Evolutionary conservation across 2,329 filamentous ascomycete genomes (phyloP), one percentile per base, ranked within the genome.

Genomic region (Bipolaris gigantea): DNA sequence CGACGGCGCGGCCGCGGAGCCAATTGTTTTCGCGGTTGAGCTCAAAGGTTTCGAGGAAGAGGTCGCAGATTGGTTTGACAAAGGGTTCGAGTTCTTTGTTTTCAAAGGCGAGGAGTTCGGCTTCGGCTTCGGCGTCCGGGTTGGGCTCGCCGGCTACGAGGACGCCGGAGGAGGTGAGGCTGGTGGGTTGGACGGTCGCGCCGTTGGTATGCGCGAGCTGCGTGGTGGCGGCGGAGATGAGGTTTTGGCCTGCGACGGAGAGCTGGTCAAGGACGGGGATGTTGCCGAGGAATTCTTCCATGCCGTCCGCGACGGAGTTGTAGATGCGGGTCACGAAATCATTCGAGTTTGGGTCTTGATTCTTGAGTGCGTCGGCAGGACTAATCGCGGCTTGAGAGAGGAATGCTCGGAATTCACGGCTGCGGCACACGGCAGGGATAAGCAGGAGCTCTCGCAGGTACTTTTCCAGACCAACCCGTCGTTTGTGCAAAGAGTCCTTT

Each of bases 201-300:
- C 66, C 60, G 67, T 71, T 55, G 58, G 69, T 60, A 7, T 69
- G 69, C 15, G 74, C 75, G 39, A 83, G 73, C 53, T 83, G 81
- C 16, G 78, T 80, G 6, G 79, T 83, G 16, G 84, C 89, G 30
- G 89, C 89, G 0, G 89, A 89, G 53, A 94, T 89, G 45, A 97
- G 83, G 66, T 92, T 97, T 71, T 97, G 93, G 0, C 93, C 93
- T 6, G 94, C 92, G 1, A 92, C 84, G 0, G 92, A 96, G 6
- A 99, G 84, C 72, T 97, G 94, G 66, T 99, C 94, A 27, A 99
- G 82, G 0, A 97, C 92, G 1, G 94, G 91, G 39, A 97, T 93
- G 70, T 96, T 97, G 51, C 94, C 94, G 3, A 99, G 80, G 50
- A 99, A 95, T 65, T 99, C 94, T 71, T 99, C 94, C 88, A 99